These are phyloP conservation scores for Prunus yedoensis DNA, from an alignment of 331 rosid species.

Conservation along the genomic window DNA sequence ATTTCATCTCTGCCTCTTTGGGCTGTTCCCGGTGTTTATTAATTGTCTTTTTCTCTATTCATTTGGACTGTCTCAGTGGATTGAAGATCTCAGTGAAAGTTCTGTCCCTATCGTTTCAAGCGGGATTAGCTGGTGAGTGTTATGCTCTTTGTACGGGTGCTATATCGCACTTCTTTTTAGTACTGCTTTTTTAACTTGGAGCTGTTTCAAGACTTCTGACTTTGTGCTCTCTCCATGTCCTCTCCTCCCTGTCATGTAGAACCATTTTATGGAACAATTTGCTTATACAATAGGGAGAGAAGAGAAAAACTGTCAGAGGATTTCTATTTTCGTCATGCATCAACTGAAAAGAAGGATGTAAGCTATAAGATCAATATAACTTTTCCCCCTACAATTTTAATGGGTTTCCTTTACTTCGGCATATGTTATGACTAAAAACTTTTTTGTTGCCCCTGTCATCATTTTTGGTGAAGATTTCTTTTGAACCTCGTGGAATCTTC, in stretches of 20 bases:
- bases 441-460: slow-evolving; percentile 19
- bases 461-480: slow-evolving; percentile 47
- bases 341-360: slow-evolving; percentile 80
- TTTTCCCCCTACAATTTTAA: neutral
- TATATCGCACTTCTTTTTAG: slow-evolving; percentile 21
- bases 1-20: slow-evolving; percentile 5
- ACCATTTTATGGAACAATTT: slow-evolving; percentile 94
- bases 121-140: slow-evolving; percentile 76
- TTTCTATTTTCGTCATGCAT: slow-evolving; percentile 67
- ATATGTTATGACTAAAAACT: slow-evolving; percentile 4
- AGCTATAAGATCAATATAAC: slow-evolving; percentile 28
- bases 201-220: slow-evolving; percentile 42
- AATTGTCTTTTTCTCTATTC: slow-evolving; percentile 26
- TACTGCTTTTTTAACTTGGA: slow-evolving; percentile 22
- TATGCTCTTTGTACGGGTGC: slow-evolving; percentile 30
- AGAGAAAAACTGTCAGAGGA: slow-evolving; percentile 96
- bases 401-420: neutral
- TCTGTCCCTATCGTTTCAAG: slow-evolving; percentile 80
- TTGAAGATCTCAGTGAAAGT: slow-evolving; percentile 95
- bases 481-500: slow-evolving; percentile 75
- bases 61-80: slow-evolving; percentile 57
- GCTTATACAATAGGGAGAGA: slow-evolving; percentile 96
- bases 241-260: slow-evolving; percentile 45
- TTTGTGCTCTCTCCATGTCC: slow-evolving; percentile 1
- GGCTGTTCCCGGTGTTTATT: slow-evolving; percentile 16